Conservation (phyloP, 2,329 filamentous ascomycete genomes). For the Xylaria sp. region DNA sequence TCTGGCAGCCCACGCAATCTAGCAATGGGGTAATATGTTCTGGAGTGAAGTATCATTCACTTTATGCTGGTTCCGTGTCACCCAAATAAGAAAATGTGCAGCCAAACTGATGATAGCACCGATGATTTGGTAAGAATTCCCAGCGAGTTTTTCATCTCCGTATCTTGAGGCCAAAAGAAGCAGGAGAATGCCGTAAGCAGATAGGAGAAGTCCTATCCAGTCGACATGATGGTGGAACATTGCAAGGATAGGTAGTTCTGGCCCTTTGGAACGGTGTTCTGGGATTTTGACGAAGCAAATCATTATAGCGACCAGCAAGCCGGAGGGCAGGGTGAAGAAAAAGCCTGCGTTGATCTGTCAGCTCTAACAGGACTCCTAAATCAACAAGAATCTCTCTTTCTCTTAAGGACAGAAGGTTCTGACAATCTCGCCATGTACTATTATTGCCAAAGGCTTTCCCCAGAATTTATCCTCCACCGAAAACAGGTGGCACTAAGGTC, state of each 20-base stretch:
- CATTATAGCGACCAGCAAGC: neutral
- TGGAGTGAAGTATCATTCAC: neutral
- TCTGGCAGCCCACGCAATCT: neutral
- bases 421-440: constrained; percentile 27
- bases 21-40: neutral
- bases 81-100: neutral
- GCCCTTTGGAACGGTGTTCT: neutral
- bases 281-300: neutral
- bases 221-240: constrained; percentile 29
- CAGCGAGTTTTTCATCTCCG: constrained; percentile 31
- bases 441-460: constrained; percentile 18
- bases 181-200: constrained; percentile 41
- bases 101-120: neutral
- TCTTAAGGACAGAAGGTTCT: neutral
- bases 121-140: neutral
- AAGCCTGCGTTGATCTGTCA: neutral
- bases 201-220: constrained; percentile 27
- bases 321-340: constrained; percentile 4
- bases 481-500: neutral
- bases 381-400: too few relatives aligned
- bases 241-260: neutral
- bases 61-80: neutral
- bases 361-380: too few relatives aligned
- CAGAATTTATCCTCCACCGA: constrained; percentile 1
- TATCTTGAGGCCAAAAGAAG: constrained; percentile 42